phyloP scores from a whole-genome alignment of 1,139 yeast species.

The Entelexis paramagnoliae region DNA sequence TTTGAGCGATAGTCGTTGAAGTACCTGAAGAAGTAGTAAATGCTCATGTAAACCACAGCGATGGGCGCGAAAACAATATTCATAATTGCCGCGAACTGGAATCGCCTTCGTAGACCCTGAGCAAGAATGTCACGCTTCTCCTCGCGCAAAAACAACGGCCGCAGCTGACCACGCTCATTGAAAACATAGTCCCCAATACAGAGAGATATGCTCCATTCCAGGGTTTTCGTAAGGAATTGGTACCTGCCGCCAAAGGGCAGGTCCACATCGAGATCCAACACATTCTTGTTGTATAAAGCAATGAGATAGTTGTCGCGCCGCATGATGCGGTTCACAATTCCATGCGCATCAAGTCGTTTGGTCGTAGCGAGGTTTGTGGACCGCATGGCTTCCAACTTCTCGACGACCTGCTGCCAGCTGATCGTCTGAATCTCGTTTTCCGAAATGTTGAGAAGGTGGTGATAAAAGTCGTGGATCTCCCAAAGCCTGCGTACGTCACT shows the following conservation, averaged over 20 bases:
- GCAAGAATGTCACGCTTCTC: slow-evolving; percentile 57
- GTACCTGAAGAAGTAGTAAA: slow-evolving; percentile 77
- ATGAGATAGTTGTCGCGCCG: slow-evolving; percentile 86
- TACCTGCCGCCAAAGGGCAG: slow-evolving; percentile 36
- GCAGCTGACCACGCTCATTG: slow-evolving; percentile 74
- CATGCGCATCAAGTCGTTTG: slow-evolving; percentile 63
- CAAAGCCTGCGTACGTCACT: slow-evolving; percentile 41
- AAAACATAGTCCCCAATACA: slow-evolving; percentile 83
- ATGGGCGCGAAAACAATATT: slow-evolving; percentile 79
- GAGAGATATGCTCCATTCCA: slow-evolving; percentile 87
- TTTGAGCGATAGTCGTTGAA: slow-evolving; percentile 87
- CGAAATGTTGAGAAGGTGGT: slow-evolving; percentile 53
- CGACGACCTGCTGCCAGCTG: slow-evolving; percentile 85
- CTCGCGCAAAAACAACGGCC: slow-evolving; percentile 61
- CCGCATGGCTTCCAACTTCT: slow-evolving; percentile 58
- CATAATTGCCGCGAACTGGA: slow-evolving; percentile 76
- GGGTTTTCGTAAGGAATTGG: slow-evolving; percentile 54
- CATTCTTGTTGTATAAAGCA: slow-evolving; percentile 72
- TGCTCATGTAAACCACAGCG: slow-evolving; percentile 66
- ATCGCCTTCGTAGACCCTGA: slow-evolving; percentile 62
- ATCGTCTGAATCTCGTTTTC: slow-evolving; percentile 86
- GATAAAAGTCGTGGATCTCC: slow-evolving; percentile 57
- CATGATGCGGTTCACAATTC: slow-evolving; percentile 91
- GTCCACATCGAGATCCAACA: slow-evolving; percentile 53
- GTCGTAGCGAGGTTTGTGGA: slow-evolving; percentile 58